Evolutionary conservation across 108 stramenopile genomes (phyloP).

Genomic region (Fistulifera pelliculosa): DNA sequence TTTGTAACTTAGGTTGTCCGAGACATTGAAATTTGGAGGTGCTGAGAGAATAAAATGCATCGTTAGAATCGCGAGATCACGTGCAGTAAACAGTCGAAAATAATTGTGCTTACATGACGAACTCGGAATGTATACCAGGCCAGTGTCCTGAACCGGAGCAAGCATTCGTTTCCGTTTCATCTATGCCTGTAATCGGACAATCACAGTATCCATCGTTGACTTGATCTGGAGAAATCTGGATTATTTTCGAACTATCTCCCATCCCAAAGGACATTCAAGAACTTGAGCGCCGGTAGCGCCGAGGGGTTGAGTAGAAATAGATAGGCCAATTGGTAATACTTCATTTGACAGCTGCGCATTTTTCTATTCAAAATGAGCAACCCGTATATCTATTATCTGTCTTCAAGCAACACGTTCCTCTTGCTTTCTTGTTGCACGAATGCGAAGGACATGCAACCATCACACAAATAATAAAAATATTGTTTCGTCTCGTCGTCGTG

Average conservation of each 20-base stretch:
- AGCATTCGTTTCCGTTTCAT: slow-evolving; percentile 61
- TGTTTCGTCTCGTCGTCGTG: no score
- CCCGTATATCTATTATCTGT: no score
- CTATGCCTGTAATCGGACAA: slow-evolving; percentile 55
- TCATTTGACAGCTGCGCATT: no score
- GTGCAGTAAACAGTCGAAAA: neutral
- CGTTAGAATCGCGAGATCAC: no score
- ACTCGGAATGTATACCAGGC: slow-evolving; percentile 26
- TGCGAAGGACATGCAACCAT: no score
- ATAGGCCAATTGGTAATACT: no score
- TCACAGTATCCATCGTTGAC: slow-evolving; percentile 79
- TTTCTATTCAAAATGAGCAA: no score
- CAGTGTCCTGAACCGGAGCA: slow-evolving; percentile 55
- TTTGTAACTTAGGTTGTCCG: slow-evolving; percentile 41
- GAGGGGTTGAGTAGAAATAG: no score
- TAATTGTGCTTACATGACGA: neutral
- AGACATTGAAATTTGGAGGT: slow-evolving; percentile 36
- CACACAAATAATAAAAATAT: no score
- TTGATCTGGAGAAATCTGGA: slow-evolving; percentile 23
- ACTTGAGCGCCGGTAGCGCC: neutral
- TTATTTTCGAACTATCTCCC: neutral
- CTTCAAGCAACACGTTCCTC: no score
- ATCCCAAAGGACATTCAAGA: slow-evolving; percentile 18
- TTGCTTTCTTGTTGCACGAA: no score
- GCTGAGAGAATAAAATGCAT: neutral